Evolutionary conservation across 169 alveolate genomes (phyloP).

Genomic region (Cryptosporidium baileyi): DNA sequence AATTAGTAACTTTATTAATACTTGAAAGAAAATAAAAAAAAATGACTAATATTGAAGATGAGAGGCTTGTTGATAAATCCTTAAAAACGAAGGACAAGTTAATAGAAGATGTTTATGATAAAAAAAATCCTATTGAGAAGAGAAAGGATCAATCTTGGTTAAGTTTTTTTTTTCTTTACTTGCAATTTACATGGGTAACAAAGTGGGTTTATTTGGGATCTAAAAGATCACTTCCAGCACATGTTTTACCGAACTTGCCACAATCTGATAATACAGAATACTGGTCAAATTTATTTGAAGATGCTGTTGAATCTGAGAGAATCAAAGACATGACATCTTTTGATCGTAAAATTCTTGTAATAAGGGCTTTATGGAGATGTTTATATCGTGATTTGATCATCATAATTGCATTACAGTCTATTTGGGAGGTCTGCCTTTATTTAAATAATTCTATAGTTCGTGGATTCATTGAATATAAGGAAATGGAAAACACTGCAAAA

Average conservation of each 20-base stretch:
- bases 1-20: neutral
- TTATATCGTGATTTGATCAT: neutral
- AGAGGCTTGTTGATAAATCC: neutral
- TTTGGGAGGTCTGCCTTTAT: slow-evolving; percentile 50
- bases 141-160: slow-evolving; percentile 10
- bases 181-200: slow-evolving; percentile 64
- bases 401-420: neutral
- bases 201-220: slow-evolving; percentile 67
- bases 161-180: neutral
- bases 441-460: slow-evolving; percentile 34
- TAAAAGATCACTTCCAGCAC: slow-evolving; percentile 27
- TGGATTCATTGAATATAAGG: slow-evolving; percentile 55
- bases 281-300: slow-evolving; percentile 54
- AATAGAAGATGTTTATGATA: neutral
- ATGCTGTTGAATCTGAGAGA: slow-evolving; percentile 1
- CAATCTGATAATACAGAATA: slow-evolving; percentile 36
- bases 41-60: neutral
- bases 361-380: slow-evolving; percentile 63
- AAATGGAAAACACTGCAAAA: slow-evolving; percentile 15
- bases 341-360: slow-evolving; percentile 52
- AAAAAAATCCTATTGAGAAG: slow-evolving; percentile 10
- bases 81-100: neutral
- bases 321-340: slow-evolving; percentile 6
- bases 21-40: slow-evolving; percentile 4
- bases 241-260: slow-evolving; percentile 5